These are phyloP conservation scores for Sequoia sempervirens DNA, from an alignment of 75 land plant genomes.

Conservation along the genomic window DNA sequence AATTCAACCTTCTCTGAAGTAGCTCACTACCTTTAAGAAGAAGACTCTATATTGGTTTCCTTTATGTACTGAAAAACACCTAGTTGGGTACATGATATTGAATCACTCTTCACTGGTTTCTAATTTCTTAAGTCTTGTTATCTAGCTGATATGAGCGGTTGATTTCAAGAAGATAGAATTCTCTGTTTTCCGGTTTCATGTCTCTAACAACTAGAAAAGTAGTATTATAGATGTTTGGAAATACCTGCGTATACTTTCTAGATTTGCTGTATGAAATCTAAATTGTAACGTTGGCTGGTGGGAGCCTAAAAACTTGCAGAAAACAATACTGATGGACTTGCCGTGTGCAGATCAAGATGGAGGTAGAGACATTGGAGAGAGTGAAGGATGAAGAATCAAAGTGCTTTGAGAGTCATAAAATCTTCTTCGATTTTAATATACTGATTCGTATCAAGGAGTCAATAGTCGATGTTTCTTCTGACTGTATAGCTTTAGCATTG, in stretches of 20 bases:
- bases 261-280: no score
- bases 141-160: neutral
- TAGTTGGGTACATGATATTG: no score
- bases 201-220: no score
- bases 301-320: neutral
- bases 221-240: neutral
- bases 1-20: no score
- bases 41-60: neutral
- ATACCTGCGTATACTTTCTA: neutral
- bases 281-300: no score
- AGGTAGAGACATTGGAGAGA: slow-evolving; percentile 51
- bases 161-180: neutral
- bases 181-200: neutral
- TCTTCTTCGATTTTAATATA: slow-evolving; percentile 44
- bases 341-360: slow-evolving; percentile 38
- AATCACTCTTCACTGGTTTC: no score
- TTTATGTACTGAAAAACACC: neutral
- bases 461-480: slow-evolving; percentile 61
- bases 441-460: slow-evolving; percentile 48
- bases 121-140: neutral
- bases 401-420: slow-evolving; percentile 41
- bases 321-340: neutral
- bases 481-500: slow-evolving; percentile 55
- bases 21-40: neutral
- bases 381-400: slow-evolving; percentile 67